Percentiles rank a stretch among this genome's conserved stretches.
Evolutionary conservation across 2,329 filamentous ascomycete genomes (phyloP).

Genomic region (Pseudocercospora fijiensis): DNA sequence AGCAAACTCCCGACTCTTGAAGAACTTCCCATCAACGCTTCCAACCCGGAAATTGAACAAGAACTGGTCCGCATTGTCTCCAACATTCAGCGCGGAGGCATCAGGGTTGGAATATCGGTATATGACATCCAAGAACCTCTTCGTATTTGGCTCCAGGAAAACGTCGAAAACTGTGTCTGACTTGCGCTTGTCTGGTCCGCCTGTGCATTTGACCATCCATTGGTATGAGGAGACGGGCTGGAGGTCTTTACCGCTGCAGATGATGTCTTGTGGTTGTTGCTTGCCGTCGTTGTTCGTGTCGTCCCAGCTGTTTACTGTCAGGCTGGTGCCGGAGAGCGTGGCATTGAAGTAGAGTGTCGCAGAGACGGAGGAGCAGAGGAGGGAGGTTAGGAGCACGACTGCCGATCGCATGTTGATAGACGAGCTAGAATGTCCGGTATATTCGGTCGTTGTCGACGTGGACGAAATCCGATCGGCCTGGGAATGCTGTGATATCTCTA

Average conservation of each 20-base stretch:
- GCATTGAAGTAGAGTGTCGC: slow-evolving; percentile 24
- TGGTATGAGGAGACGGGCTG: slow-evolving; percentile 7
- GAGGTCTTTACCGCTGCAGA: slow-evolving; percentile 18
- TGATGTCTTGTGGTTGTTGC: slow-evolving; percentile 22
- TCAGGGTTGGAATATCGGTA: slow-evolving; percentile 24
- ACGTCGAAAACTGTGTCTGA: slow-evolving; percentile 24
- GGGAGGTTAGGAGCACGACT: not conserved
- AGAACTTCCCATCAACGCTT: slow-evolving; percentile 21
- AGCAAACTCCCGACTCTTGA: slow-evolving; percentile 24
- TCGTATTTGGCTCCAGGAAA: slow-evolving; percentile 21
- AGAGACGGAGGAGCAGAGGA: slow-evolving; percentile 2
- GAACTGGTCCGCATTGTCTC: slow-evolving; percentile 17
- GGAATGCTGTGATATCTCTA: not conserved
- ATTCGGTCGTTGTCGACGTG: not conserved
- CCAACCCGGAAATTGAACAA: slow-evolving; percentile 24
- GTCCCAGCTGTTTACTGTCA: slow-evolving; percentile 25
- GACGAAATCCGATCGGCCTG: not conserved
- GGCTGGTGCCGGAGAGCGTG: slow-evolving; percentile 18
- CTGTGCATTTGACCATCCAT: slow-evolving; percentile 20
- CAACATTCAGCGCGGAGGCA: slow-evolving; percentile 15
- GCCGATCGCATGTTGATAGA: not conserved
- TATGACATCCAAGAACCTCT: slow-evolving; percentile 24
- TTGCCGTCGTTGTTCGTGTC: slow-evolving; percentile 24
- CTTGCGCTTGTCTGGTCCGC: slow-evolving; percentile 15
- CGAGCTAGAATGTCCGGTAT: not conserved